phyloP scores from a whole-genome alignment of 2,329 filamentous ascomycete species.

The Zasmidium cellare region DNA sequence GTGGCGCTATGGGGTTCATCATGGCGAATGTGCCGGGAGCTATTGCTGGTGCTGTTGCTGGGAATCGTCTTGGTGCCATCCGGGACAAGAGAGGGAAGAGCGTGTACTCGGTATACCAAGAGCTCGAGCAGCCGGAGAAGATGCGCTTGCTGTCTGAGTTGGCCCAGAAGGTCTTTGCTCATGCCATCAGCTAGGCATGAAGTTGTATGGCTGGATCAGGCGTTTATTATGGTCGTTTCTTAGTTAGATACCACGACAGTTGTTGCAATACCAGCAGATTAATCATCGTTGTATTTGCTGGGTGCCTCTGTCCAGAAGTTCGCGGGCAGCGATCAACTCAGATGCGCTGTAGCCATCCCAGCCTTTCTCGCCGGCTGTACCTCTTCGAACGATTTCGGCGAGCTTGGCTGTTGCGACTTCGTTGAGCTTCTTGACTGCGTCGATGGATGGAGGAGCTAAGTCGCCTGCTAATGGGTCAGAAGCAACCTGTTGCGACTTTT shows the following conservation, averaged over 20 bases:
- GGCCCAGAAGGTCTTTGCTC: slow-evolving; percentile 82
- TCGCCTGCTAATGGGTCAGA: slow-evolving; percentile 37
- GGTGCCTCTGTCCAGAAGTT: slow-evolving; percentile 60
- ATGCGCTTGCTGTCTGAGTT: slow-evolving; percentile 79
- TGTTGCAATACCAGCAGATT: neutral
- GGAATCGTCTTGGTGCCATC: slow-evolving; percentile 86
- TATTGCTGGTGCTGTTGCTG: slow-evolving; percentile 85
- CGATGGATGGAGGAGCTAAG: slow-evolving; percentile 54
- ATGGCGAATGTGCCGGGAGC: slow-evolving; percentile 88
- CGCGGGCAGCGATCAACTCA: slow-evolving; percentile 71
- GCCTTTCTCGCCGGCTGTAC: slow-evolving; percentile 59
- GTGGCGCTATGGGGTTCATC: slow-evolving; percentile 91
- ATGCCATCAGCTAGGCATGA: slow-evolving; percentile 62
- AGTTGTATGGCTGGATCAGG: neutral
- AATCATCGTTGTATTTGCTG: slow-evolving; percentile 35
- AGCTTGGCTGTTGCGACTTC: slow-evolving; percentile 73
- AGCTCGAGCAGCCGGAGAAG: slow-evolving; percentile 80
- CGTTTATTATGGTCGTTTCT: slow-evolving; percentile 1
- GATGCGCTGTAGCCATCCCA: slow-evolving; percentile 73
- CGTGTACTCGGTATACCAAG: slow-evolving; percentile 88
- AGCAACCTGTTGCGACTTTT: slow-evolving; percentile 33
- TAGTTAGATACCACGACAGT: slow-evolving; percentile 14
- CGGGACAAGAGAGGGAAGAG: slow-evolving; percentile 91
- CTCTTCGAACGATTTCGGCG: slow-evolving; percentile 70
- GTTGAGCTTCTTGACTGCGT: slow-evolving; percentile 67